Evolutionary conservation across 148 eudicot genomes (phyloP).

Genomic region (Vaccinium myrtillus): DNA sequence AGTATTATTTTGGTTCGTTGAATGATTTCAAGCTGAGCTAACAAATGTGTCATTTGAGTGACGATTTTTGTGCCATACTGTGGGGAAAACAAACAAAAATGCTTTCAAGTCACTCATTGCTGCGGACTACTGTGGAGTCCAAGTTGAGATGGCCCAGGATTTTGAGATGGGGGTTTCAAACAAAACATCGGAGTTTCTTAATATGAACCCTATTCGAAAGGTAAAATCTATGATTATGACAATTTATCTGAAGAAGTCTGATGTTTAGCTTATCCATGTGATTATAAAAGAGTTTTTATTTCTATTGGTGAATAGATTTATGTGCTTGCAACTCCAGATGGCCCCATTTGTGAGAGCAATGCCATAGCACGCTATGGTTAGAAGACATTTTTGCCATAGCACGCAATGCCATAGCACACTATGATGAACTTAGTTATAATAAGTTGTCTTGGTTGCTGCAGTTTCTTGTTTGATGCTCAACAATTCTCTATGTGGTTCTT

Average conservation of each 20-base stretch:
- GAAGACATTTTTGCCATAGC: background rate
- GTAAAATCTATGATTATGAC: constrained; percentile 18
- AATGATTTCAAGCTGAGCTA: background rate
- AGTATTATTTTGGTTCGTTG: background rate
- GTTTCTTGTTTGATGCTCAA: constrained; percentile 50
- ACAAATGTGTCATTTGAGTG: background rate
- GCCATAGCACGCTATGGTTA: too few species aligned
- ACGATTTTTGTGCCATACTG: background rate
- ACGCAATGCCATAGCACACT: too few species aligned
- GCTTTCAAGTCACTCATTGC: constrained; percentile 70
- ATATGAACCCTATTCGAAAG: constrained; percentile 84
- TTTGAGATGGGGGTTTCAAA: constrained; percentile 74
- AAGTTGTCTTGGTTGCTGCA: constrained; percentile 25
- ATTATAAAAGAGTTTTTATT: background rate
- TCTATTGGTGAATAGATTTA: constrained; percentile 36
- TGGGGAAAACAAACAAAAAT: constrained; percentile 51
- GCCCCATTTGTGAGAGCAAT: constrained; percentile 62
- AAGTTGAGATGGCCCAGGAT: constrained; percentile 48
- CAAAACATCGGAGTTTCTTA: constrained; percentile 63
- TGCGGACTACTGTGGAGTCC: constrained; percentile 58
- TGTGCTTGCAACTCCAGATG: constrained; percentile 66
- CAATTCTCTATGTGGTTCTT: constrained; percentile 48
- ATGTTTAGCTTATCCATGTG: background rate
- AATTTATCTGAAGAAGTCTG: background rate
- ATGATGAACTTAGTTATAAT: background rate